Evolutionary conservation across 352 stramenopile species (phyloP), one percentile per base, ranked within the genome.

Genomic region (Elongisporangium prolatum): DNA sequence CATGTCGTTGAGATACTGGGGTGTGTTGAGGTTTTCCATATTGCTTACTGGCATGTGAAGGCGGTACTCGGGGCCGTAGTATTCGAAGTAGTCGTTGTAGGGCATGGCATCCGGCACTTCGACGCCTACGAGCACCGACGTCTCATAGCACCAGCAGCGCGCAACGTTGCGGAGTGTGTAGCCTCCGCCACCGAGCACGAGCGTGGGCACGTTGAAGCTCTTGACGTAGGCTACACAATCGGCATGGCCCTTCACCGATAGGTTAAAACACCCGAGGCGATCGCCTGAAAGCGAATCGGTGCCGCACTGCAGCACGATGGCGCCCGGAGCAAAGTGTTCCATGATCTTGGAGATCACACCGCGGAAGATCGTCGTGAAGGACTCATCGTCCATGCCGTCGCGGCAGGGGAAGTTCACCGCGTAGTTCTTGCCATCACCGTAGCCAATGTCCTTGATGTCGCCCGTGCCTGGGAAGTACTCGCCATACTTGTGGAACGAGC

Each of bases 21-120:
- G 76, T 44, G 92, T 98, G 80, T 99, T 99, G 48, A 98, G 77
- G 68, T 99, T 99, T 63, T 98, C 93, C 77, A 99, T 98, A 75
- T 92, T 96, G 61, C 82, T 88, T 62, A 98, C 90, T 18, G 96
- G 93, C 64, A 99, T 87, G 75, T 99, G 97, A 34, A 99, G 75
- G 54, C 97, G 95, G 77, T 98, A 99, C 69, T 99, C 95, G 1
- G 97, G 97, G 0, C 93, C 94, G 75, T 98, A 99, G 78, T 99
- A 99, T 74, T 99, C 97, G 77, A 98, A 99, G 80, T 99, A 99
- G 72, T 99, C 96, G 80, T 99, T 99, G 83, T 98, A 99, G 4
- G 98, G 98, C 72, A 99, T 98, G 5, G 98, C 91, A 60, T 99
- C 96, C 1, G 84, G 79, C 9, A 95, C 72, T 22, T 97, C 80